Evolutionary conservation across 2,329 filamentous ascomycete species (phyloP).

Genomic region (Aspergillus latus): DNA sequence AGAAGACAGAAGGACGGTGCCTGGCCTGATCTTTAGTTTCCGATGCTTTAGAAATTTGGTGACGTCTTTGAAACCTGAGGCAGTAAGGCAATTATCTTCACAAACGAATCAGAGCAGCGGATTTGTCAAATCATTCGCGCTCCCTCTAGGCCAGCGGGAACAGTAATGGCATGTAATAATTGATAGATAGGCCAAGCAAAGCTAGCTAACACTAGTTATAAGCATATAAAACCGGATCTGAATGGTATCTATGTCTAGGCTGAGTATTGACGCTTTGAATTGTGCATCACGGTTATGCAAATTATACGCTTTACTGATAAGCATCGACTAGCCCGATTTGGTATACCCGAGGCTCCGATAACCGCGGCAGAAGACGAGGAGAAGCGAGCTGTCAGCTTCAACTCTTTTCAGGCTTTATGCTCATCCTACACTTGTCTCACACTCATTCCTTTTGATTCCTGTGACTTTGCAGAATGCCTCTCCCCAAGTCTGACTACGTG

Average conservation of each 20-base stretch:
- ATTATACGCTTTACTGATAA: background rate
- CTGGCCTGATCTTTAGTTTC: background rate
- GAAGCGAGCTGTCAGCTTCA: background rate
- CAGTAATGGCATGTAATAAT: too few relatives aligned
- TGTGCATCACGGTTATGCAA: background rate
- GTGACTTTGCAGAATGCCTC: slow-evolving; percentile 55
- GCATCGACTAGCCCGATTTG: background rate
- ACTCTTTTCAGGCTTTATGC: background rate
- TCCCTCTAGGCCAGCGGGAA: background rate
- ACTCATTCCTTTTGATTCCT: background rate
- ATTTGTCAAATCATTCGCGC: background rate
- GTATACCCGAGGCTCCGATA: slow-evolving; percentile 9
- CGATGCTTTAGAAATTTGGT: slow-evolving; percentile 3
- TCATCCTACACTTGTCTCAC: background rate
- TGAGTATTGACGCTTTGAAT: too few relatives aligned
- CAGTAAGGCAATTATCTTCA: background rate
- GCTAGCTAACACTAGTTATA: background rate
- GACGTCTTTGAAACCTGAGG: slow-evolving; percentile 9
- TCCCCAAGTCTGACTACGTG: slow-evolving; percentile 72
- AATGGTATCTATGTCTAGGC: too few relatives aligned
- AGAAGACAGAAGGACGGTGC: background rate
- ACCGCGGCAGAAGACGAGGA: slow-evolving; percentile 10
- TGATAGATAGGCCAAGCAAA: too few relatives aligned
- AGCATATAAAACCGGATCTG: background rate
- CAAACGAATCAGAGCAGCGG: background rate